Conservation (phyloP, 768 basidiomycete species). For the Rhizopogon rudus region DNA sequence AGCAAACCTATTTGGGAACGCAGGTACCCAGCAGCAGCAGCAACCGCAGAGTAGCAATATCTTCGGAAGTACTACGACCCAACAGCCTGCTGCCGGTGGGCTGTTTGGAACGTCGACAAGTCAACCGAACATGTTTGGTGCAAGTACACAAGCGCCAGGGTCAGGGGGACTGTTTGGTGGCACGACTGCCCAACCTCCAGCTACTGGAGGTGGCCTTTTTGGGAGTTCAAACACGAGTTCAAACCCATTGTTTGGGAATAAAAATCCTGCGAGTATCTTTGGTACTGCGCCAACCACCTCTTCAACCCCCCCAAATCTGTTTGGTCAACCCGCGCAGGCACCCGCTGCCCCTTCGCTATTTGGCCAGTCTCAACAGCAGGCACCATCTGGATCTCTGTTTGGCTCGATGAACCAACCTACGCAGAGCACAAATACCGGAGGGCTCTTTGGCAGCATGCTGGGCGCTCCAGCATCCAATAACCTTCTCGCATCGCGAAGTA, state of each 20-base stretch:
- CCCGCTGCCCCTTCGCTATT: slow-evolving; percentile 10
- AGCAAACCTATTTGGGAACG: slow-evolving; percentile 11
- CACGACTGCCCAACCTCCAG: slow-evolving; percentile 14
- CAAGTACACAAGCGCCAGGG: slow-evolving; percentile 10
- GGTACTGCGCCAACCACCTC: slow-evolving; percentile 11
- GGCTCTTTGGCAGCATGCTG: slow-evolving; percentile 32
- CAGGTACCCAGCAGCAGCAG: slow-evolving; percentile 16
- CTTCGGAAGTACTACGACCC: slow-evolving; percentile 15
- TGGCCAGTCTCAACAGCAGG: slow-evolving; percentile 18
- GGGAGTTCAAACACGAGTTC: slow-evolving; percentile 18
- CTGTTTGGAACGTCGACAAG: slow-evolving; percentile 11
- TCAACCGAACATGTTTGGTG: slow-evolving; percentile 12
- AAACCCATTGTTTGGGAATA: slow-evolving; percentile 33
- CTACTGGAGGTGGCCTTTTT: slow-evolving; percentile 19
- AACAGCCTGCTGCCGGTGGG: slow-evolving; percentile 12
- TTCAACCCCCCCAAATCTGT: slow-evolving; percentile 24
- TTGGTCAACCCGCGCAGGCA: slow-evolving; percentile 23
- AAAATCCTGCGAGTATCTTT: slow-evolving; percentile 23
- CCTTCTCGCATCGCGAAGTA: slow-evolving; percentile 35
- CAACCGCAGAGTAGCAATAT: slow-evolving; percentile 21
- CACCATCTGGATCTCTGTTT: slow-evolving; percentile 24
- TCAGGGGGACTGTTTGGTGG: slow-evolving; percentile 26
- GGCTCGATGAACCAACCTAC: slow-evolving; percentile 22
- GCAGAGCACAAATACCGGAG: slow-evolving; percentile 15
- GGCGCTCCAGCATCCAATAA: slow-evolving; percentile 28